phyloP scores from a whole-genome alignment of 345 rosid genomes.

The Populus ilicifolia region DNA sequence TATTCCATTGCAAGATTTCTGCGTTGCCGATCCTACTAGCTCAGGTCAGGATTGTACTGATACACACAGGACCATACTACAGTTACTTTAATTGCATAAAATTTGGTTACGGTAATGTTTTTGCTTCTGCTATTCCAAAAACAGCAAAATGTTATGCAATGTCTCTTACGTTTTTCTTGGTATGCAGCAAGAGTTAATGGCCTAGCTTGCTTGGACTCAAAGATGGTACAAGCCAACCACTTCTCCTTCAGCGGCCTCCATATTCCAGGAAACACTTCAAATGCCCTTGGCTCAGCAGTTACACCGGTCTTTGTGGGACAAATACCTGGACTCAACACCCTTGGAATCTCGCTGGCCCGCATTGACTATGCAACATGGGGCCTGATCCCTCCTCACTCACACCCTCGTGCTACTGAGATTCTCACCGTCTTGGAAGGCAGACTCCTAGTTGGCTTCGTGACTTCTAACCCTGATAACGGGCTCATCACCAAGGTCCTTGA shows the following conservation, averaged over 20 bases:
- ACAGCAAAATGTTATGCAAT: neutral
- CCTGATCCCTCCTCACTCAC: too few species aligned
- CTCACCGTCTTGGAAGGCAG: conserved; percentile 25
- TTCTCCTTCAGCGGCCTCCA: too few species aligned
- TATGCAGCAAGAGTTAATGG: too few species aligned
- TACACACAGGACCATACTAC: neutral
- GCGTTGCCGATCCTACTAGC: neutral
- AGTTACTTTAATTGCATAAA: neutral
- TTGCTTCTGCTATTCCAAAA: neutral
- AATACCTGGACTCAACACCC: neutral
- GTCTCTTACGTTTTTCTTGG: too few species aligned
- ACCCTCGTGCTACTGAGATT: neutral
- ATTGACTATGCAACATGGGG: too few species aligned
- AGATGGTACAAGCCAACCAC: too few species aligned
- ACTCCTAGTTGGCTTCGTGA: conserved; percentile 21
- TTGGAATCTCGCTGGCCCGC: neutral
- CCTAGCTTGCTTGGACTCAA: too few species aligned
- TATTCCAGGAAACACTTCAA: too few species aligned
- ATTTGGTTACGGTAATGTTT: neutral
- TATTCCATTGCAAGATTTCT: neutral
- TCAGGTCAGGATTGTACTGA: neutral
- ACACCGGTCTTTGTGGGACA: too few species aligned
- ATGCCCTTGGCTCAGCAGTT: too few species aligned
- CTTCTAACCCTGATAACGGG: conserved; percentile 24
- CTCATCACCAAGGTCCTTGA: conserved; percentile 21